Conservation (phyloP, 306 rosid species). For the Hippophae tibetana region DNA sequence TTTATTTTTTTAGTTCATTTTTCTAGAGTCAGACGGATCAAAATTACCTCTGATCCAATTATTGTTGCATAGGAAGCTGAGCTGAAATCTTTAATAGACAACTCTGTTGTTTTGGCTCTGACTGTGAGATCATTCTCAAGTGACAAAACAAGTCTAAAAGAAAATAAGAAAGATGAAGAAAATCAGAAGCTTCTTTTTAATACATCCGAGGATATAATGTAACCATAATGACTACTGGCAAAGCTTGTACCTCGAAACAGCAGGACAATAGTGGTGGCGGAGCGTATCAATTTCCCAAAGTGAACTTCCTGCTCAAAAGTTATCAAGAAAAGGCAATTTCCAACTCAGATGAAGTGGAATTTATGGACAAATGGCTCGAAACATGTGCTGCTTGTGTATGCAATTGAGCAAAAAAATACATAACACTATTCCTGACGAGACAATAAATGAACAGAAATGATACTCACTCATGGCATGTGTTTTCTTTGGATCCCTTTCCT, state of each 20-base stretch:
- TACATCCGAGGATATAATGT: background rate
- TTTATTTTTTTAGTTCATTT: background rate
- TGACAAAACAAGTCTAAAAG: conserved; percentile 64
- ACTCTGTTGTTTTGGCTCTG: conserved; percentile 71
- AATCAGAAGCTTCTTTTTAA: background rate
- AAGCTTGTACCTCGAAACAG: conserved; percentile 65
- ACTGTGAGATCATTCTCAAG: conserved; percentile 87
- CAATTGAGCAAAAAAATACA: background rate
- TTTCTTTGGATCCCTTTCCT: conserved; percentile 64
- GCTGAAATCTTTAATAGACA: conserved; percentile 63
- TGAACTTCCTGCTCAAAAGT: conserved; percentile 68
- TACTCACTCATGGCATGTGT: conserved; percentile 75
- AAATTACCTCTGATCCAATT: conserved; percentile 73
- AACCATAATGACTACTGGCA: background rate
- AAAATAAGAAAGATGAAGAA: conserved; percentile 14
- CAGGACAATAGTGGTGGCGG: conserved; percentile 82
- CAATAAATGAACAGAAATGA: background rate
- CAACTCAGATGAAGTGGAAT: conserved; percentile 1
- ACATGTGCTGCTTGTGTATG: background rate
- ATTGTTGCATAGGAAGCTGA: conserved; percentile 81
- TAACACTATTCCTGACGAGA: background rate
- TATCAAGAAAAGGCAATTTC: conserved; percentile 20
- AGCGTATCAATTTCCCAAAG: conserved; percentile 90
- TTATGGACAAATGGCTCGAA: background rate
- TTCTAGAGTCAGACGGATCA: background rate